Conservation (phyloP, 2,329 filamentous ascomycete genomes). For the Trematosphaeria pertusa region DNA sequence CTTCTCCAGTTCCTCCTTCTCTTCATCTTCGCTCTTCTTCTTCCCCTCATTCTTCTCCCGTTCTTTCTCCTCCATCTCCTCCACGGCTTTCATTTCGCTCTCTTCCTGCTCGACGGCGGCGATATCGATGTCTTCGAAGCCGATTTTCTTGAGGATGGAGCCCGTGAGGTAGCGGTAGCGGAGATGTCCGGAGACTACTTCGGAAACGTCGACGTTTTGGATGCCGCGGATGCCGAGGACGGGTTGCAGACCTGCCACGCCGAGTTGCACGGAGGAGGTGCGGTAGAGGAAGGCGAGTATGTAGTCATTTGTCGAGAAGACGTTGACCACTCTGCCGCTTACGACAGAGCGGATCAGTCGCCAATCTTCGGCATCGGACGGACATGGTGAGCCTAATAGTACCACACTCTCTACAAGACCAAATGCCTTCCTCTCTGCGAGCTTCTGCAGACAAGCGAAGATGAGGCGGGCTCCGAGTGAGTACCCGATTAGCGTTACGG, state of each 20-base stretch:
- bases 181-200: conserved; percentile 59
- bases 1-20: conserved; percentile 48
- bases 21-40: conserved; percentile 37
- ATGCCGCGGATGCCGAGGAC: conserved; percentile 73
- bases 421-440: conserved; percentile 81
- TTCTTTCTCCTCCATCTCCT: conserved; percentile 52
- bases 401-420: conserved; percentile 85
- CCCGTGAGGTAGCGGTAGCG: conserved; percentile 60
- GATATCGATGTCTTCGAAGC: conserved; percentile 60
- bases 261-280: conserved; percentile 80
- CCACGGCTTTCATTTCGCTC: conserved; percentile 51
- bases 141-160: conserved; percentile 58
- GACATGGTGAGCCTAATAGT: conserved; percentile 80
- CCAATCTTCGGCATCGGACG: conserved; percentile 77
- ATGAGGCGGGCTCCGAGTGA: conserved; percentile 83
- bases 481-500: conserved; percentile 81
- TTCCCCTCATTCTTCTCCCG: conserved; percentile 42
- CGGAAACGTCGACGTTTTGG: conserved; percentile 61
- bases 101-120: conserved; percentile 56
- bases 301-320: conserved; percentile 86
- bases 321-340: conserved; percentile 82
- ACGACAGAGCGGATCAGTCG: conserved; percentile 78
- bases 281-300: conserved; percentile 88
- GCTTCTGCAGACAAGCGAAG: conserved; percentile 77
- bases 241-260: conserved; percentile 82